Conservation (phyloP, 176 grass and related monocot species). For the Eremochloa ophiuroides region DNA sequence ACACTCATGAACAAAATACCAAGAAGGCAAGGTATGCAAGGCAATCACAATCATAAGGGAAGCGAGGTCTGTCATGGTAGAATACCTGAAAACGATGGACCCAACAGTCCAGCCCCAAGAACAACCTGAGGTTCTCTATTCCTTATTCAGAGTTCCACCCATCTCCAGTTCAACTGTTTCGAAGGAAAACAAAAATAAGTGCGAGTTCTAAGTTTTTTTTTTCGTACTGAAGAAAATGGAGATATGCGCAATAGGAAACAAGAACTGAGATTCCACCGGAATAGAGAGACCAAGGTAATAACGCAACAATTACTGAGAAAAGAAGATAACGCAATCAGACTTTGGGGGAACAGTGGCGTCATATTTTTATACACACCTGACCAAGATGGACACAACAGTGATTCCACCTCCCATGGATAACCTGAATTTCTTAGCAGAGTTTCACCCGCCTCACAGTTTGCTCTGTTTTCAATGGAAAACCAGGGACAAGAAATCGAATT, state of each 20-base stretch:
- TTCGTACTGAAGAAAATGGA: background rate
- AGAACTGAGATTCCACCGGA: background rate
- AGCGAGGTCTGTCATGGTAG: background rate
- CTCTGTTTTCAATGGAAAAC: background rate
- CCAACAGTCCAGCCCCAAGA: background rate
- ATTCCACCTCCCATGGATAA: background rate
- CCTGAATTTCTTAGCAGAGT: background rate
- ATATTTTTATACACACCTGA: constrained; percentile 6
- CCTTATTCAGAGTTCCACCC: background rate
- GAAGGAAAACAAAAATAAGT: background rate
- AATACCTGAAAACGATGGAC: constrained; percentile 22
- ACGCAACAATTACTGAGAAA: background rate
- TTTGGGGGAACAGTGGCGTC: background rate
- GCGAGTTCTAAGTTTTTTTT: background rate
- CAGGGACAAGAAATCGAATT: background rate
- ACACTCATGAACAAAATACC: background rate
- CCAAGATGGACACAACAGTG: background rate
- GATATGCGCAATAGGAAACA: background rate
- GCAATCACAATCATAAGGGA: background rate
- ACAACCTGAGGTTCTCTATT: background rate
- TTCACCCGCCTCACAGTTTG: constrained; percentile 1
- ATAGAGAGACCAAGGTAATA: background rate
- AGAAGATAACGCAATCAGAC: background rate
- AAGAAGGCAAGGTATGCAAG: background rate
- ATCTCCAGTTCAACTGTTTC: background rate